Evolutionary conservation across 768 basidiomycete species (phyloP), one percentile per base, ranked within the genome.

Genomic region (Lactifluus subvellereus): DNA sequence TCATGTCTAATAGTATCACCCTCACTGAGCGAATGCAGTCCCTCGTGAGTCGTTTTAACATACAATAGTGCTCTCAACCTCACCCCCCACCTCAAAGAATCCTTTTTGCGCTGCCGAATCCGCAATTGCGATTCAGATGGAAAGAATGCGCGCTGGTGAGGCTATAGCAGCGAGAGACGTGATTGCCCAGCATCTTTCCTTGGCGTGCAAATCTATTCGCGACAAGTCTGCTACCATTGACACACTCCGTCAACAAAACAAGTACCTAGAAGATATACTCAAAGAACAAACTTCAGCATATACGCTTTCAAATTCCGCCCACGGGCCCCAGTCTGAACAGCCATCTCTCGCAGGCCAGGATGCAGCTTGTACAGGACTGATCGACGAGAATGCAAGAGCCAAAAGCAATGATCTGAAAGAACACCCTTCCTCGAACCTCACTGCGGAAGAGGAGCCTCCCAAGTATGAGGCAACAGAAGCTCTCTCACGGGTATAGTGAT

Each of bases 231-330:
- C 63, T 33, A 50, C 51, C 6, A 65, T 64, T 14, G 61, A 60
- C 16, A 51, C 42, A 10, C 60, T 67, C 32, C 57, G 45, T 37
- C 57, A 58, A 43, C 53, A 68, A 60, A 68, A 68, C 37, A 57
- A 56, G 30, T 55, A 65, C 20, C 45, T 68, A 40, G 27, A 77
- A 76, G 61, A 70, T 66, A 53, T 70, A 68, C 45, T 68, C 74
- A 60, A 69, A 32, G 74, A 77, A 59, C 78, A 57, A 35, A 38
- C 55, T 18, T 42, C 48, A n/a, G 30, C 54, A 20, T 27, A 42
- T 57, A n/a, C 22, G 5, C 40, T 52, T 35, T 22, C 35, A 16
- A 42, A n/a, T 30, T n/a, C 56, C 49, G 5, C 37, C 10, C 16
- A 42, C 4, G 22, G 16, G 4, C 40, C 33, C 33, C 63, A 53